These are phyloP conservation scores for Breviolum minutum DNA, from an alignment of 73 alveolate genomes.

Conservation along the genomic window DNA sequence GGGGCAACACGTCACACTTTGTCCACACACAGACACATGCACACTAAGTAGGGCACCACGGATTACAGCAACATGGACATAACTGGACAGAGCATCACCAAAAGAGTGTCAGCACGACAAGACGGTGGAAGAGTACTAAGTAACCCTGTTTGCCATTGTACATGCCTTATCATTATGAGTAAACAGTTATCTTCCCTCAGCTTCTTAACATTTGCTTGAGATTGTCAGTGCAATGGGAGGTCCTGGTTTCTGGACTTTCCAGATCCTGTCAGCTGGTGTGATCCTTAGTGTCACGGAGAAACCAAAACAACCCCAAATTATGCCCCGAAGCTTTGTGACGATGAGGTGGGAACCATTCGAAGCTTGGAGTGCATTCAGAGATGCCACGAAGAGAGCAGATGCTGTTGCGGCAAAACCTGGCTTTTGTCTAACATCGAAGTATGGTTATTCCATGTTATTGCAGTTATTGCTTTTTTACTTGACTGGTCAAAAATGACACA, in stretches of 20 bases:
- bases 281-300: neutral
- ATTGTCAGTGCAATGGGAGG: neutral
- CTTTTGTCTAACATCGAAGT: no score
- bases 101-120: no score
- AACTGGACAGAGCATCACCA: no score
- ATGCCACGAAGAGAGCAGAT: neutral
- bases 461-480: neutral
- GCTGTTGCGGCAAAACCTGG: no score
- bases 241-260: constrained; percentile 84
- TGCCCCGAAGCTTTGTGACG: neutral
- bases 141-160: no score
- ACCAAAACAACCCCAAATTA: no score
- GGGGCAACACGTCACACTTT: no score
- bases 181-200: no score
- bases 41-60: no score
- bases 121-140: neutral
- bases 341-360: constrained; percentile 60
- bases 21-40: no score
- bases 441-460: neutral
- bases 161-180: no score
- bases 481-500: neutral
- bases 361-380: neutral
- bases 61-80: no score
- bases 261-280: constrained; percentile 66
- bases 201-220: neutral